phyloP scores from a whole-genome alignment of 495 filamentous ascomycete species.

The Penicillium canescens region DNA sequence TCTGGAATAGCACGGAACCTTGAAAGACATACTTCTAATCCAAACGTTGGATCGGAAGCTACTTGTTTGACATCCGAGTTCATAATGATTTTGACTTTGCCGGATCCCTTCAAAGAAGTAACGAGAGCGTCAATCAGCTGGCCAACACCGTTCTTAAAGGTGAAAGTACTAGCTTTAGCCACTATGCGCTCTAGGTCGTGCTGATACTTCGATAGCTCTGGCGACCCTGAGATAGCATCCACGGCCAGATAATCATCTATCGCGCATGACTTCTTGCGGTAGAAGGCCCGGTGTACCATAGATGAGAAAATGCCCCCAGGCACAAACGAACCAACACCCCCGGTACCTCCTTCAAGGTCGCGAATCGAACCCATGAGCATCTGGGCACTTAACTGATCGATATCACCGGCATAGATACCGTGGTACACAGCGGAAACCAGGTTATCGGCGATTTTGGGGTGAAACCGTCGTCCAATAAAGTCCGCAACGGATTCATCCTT shows the following conservation, averaged over 20 bases:
- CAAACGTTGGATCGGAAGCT: neutral
- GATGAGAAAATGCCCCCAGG: slow-evolving; percentile 23
- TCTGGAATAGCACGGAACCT: neutral
- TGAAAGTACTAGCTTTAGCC: slow-evolving; percentile 52
- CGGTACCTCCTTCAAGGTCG: slow-evolving; percentile 43
- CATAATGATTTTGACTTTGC: slow-evolving; percentile 29
- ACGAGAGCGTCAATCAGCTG: slow-evolving; percentile 35
- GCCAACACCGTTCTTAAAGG: slow-evolving; percentile 35
- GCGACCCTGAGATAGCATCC: slow-evolving; percentile 1
- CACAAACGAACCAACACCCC: slow-evolving; percentile 6
- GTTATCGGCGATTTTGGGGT: slow-evolving; percentile 65
- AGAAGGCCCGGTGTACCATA: slow-evolving; percentile 8
- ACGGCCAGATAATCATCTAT: slow-evolving; percentile 35
- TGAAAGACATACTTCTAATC: neutral
- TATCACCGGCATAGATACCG: slow-evolving; percentile 93
- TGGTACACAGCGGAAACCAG: slow-evolving; percentile 77
- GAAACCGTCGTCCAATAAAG: slow-evolving; percentile 62
- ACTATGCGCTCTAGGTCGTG: slow-evolving; percentile 7
- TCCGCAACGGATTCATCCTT: slow-evolving; percentile 72
- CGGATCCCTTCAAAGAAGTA: slow-evolving; percentile 24
- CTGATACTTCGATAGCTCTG: slow-evolving; percentile 14
- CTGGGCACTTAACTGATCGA: slow-evolving; percentile 72
- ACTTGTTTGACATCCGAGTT: slow-evolving; percentile 17
- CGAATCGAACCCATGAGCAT: slow-evolving; percentile 57
- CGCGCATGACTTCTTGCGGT: slow-evolving; percentile 2